Conservation (phyloP, 2,329 filamentous ascomycete genomes). For the Cercospora janseana region DNA sequence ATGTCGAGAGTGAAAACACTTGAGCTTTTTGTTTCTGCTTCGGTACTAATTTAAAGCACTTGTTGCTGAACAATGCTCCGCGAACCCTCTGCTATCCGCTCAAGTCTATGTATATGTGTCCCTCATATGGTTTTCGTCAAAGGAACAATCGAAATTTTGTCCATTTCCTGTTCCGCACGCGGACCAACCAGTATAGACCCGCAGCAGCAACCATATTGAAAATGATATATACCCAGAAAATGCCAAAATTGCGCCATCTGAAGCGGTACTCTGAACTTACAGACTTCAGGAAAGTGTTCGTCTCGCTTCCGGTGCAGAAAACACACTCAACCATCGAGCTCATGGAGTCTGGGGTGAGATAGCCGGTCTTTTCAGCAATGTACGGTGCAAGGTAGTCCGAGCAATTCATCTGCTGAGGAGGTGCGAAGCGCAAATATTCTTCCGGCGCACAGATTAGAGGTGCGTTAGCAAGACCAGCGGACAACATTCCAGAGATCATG, state of each 20-base stretch:
- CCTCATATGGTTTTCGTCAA: no score
- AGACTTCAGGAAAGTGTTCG: conserved; percentile 49
- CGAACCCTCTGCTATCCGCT: not conserved
- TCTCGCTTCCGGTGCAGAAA: conserved; percentile 49
- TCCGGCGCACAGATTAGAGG: conserved; percentile 48
- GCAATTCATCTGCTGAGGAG: conserved; percentile 44
- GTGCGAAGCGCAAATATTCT: conserved; percentile 46
- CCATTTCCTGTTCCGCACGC: conserved; percentile 45
- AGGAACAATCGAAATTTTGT: no score
- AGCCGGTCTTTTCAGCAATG: conserved; percentile 40
- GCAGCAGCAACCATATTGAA: conserved; percentile 64
- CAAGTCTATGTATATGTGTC: no score
- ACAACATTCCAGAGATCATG: conserved; percentile 47
- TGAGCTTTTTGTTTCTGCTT: not conserved
- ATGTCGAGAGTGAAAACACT: no score
- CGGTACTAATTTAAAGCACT: not conserved
- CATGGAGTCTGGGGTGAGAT: conserved; percentile 45
- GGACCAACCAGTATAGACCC: conserved; percentile 61
- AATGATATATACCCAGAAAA: conserved; percentile 64
- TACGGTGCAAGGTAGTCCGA: conserved; percentile 47
- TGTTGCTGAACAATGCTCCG: not conserved
- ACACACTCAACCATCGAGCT: conserved; percentile 41
- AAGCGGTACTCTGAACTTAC: conserved; percentile 47
- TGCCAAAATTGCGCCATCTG: conserved; percentile 68
- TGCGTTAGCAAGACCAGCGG: conserved; percentile 45